Evolutionary conservation across 2,329 filamentous ascomycete genomes (phyloP), one percentile per base, ranked within the genome.

Genomic region (Pseudogymnoascus pannorum): DNA sequence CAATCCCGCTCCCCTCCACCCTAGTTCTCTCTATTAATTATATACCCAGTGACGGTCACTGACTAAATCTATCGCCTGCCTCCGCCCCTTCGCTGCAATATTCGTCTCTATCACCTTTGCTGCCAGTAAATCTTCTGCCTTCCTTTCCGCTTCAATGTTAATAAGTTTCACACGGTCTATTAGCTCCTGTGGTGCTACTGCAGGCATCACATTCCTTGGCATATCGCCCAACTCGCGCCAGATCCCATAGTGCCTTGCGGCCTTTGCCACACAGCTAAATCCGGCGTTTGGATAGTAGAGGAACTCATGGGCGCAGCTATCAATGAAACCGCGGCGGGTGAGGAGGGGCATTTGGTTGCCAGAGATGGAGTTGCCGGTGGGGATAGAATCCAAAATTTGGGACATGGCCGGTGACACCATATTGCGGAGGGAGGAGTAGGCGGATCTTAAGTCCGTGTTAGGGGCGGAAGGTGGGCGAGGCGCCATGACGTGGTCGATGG

Each of bases 261-360:
- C 64, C 12, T 60, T 64, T n/a, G 22, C 26, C 29, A 69, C 33
- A 59, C 63, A 59, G 20, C 33, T 40, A 22, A 64, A 58, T 4
- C 60, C 68, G 6, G 61, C 62, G 14, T 58, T 48, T 4, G 66
- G 64, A 60, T 66, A 64, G n/a, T 60, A 61, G 22, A 68, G 22
- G 36, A 67, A 66, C 38, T 67, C 63, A 20, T 65, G 63, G 0
- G 60, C 59, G 26, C 61, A 63, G 1, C 66, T 59, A 71, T 84
- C 86, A 59, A 86, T 84, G 68, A 86, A 86, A 64, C 85, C 82
- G 66, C 82, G 85, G 29, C 85, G 75, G 3, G 86, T 73, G 1
- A 84, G 81, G 59, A 86, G 80, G 65, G 67, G 67, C 67, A 68
- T 69, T 12, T 68, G 68, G 2, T 66, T 64, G 3, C 64, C 64